Base-by-base conservation (phyloP, 768 basidiomycete species). In the Podaxis sp. region DNA sequence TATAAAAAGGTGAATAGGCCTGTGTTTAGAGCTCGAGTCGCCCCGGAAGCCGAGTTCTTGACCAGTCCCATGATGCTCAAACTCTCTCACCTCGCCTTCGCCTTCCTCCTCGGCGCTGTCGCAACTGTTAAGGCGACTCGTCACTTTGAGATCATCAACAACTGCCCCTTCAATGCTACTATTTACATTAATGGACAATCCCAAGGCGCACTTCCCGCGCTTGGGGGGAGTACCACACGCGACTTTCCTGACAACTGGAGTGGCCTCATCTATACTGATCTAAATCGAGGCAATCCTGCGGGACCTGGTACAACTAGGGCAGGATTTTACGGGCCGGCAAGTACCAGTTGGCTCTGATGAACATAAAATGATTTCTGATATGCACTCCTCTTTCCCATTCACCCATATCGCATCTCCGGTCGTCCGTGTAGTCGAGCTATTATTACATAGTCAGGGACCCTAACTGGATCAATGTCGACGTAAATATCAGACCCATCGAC, bases 391-490 rank as follows among this genome's bases (percentile, higher is more conserved):
- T 27, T 33, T 33, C 33, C 33, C 33, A 36, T n/a, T 36, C 17
- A 3, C 19, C 36, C 22, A 9, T 46, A 2, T 17, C 27, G 12
- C 15, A 59, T 57, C 8, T 38, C 4, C 11, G 29, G 12, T 47
- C 37, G 12, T 25, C 15, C n/a, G 5, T 6, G 40, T 57, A 63
- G 59, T 55, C 55, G 37, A 64, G 66, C 13, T 71, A 70, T 54
- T 72, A 74, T 52, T 74, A 72, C 55, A 66, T 72, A 33, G 66
- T 69, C 27, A 65, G 61, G 36, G 73, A 74, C 54, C 64, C 66
- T 0, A 67, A 57, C 29, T 63, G 68, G 66, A 64, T 71, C 58
- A 73, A 73, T 59, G 69, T 68, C 17, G 72, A 65, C 9, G 65
- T 72, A 2, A 41, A 57, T n/a, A 65, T 57, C 24, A 63, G 62